phyloP scores from a whole-genome alignment of 345 rosid species.

The Erysimum cheiranthoides region DNA sequence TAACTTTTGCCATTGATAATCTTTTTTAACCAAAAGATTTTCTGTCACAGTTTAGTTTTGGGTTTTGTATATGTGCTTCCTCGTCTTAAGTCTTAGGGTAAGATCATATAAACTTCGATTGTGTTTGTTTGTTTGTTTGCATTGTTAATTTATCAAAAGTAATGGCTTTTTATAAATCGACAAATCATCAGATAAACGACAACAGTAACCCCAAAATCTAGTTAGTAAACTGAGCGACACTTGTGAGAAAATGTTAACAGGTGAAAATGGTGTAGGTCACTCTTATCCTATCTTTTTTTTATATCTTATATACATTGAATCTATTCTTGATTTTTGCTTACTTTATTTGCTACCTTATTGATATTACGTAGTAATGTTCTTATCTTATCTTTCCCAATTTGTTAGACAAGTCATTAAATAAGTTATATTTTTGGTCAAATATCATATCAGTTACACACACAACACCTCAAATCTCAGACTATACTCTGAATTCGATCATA shows the following conservation, averaged over 20 bases:
- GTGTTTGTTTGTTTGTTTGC: not conserved
- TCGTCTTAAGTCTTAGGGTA: not conserved
- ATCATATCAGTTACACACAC: constrained; percentile 4
- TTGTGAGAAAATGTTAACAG: not conserved
- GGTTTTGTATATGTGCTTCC: not conserved
- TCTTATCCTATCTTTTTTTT: constrained; percentile 14
- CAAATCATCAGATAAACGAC: not conserved
- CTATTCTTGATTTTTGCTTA: constrained; percentile 12
- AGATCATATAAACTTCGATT: not conserved
- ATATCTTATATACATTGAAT: constrained; percentile 5
- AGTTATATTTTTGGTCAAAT: not conserved
- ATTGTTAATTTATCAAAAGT: not conserved
- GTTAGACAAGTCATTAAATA: not conserved
- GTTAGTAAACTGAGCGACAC: not conserved
- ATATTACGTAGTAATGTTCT: not conserved
- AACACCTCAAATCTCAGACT: not conserved
- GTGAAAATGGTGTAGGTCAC: constrained; percentile 28
- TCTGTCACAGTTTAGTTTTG: not conserved
- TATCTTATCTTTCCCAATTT: constrained; percentile 17
- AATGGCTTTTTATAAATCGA: not conserved
- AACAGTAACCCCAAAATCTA: not conserved
- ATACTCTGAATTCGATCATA: not conserved
- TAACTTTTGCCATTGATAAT: not conserved
- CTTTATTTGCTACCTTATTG: constrained; percentile 14
- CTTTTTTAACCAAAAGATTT: constrained; percentile 3